A percentile compares a stretch with the other conserved stretches of the same genome.
These are phyloP conservation scores for Plasmopara muralis DNA, from an alignment of 352 stramenopile species.

Conservation along the genomic window DNA sequence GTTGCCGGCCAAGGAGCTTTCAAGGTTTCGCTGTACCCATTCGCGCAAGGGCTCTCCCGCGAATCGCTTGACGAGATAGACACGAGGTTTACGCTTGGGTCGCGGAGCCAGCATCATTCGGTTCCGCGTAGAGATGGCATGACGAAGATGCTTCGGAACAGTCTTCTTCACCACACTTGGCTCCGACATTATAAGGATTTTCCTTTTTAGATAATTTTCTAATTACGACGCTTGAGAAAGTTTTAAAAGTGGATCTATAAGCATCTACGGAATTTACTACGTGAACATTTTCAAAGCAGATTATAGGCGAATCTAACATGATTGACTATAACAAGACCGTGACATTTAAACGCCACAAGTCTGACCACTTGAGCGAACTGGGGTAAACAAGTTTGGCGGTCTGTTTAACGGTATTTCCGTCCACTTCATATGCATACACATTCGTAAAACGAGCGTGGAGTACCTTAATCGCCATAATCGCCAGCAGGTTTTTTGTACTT, in stretches of 20 bases:
- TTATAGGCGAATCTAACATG: no score
- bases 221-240: conserved; percentile 6
- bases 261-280: background rate
- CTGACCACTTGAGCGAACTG: no score
- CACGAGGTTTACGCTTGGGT: conserved; percentile 25
- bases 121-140: conserved; percentile 24
- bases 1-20: conserved; percentile 50
- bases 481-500: no score
- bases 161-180: conserved; percentile 14
- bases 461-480: no score
- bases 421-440: no score
- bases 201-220: background rate
- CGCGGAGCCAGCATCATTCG: conserved; percentile 7
- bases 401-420: no score
- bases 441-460: no score
- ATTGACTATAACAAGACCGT: no score
- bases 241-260: background rate
- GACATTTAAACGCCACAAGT: no score
- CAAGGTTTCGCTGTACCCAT: conserved; percentile 69
- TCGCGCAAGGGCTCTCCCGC: conserved; percentile 45
- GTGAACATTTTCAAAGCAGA: no score
- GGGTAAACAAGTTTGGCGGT: no score
- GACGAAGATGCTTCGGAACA: conserved; percentile 33
- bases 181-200: conserved; percentile 9
- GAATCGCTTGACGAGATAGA: conserved; percentile 29